These are phyloP conservation scores for Ophiocordyceps camponoti-floridani DNA, from an alignment of 2,329 filamentous ascomycete species.

Conservation along the genomic window DNA sequence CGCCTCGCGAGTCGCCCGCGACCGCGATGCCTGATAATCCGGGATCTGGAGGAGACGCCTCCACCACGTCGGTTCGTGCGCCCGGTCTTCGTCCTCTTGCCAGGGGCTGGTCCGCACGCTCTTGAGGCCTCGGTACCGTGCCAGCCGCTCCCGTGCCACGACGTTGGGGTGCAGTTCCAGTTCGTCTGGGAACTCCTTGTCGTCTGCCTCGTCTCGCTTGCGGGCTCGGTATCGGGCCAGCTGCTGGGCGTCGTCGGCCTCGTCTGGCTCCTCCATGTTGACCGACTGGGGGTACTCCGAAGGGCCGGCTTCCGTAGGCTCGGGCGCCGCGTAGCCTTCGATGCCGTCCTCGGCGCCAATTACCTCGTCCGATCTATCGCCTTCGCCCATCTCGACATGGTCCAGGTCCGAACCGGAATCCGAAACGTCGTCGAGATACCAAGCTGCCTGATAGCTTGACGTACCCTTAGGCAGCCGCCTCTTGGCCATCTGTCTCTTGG, in stretches of 20 bases:
- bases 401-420: constrained; percentile 76
- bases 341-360: constrained; percentile 68
- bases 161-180: constrained; percentile 86
- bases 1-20: constrained; percentile 60
- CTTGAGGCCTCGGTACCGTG: constrained; percentile 81
- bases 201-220: constrained; percentile 66
- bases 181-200: constrained; percentile 92
- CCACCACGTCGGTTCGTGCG: constrained; percentile 84
- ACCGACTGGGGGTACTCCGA: constrained; percentile 91
- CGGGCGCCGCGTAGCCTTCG: constrained; percentile 47
- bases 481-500: constrained; percentile 27
- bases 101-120: constrained; percentile 74
- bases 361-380: constrained; percentile 36
- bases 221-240: constrained; percentile 65
- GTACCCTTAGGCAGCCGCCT: constrained; percentile 78
- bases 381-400: constrained; percentile 41
- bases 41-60: constrained; percentile 65
- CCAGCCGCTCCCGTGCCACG: constrained; percentile 66
- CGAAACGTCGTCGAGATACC: constrained; percentile 71
- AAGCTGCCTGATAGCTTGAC: constrained; percentile 84
- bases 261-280: constrained; percentile 72
- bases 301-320: constrained; percentile 58
- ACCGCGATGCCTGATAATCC: constrained; percentile 78
- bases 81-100: constrained; percentile 74
- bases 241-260: constrained; percentile 61